These are phyloP conservation scores for Haberlea rhodopensis DNA, from an alignment of 257 asterid genomes.

Conservation along the genomic window DNA sequence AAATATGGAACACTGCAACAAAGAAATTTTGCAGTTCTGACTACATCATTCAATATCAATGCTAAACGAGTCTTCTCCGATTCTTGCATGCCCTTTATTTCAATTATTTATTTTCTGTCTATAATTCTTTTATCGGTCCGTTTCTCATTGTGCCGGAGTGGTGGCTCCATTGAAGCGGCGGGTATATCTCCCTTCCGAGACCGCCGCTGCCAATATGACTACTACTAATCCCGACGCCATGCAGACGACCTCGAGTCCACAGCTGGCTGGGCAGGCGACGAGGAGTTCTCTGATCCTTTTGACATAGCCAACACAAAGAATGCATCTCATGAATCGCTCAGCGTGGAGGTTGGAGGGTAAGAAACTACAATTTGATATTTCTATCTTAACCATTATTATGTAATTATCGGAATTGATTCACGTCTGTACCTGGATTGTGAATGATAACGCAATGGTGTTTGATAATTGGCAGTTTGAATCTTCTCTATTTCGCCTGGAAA, in stretches of 20 bases:
- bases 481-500: too few species aligned
- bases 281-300: slow-evolving; percentile 67
- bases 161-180: slow-evolving; percentile 58
- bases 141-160: slow-evolving; percentile 29
- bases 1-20: not conserved
- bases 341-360: slow-evolving; percentile 97
- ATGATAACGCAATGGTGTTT: too few species aligned
- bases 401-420: not conserved
- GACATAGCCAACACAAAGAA: slow-evolving; percentile 75
- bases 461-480: too few species aligned
- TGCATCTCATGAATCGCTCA: slow-evolving; percentile 66
- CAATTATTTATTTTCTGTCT: not conserved
- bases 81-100: not conserved
- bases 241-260: slow-evolving; percentile 19
- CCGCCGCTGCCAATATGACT: slow-evolving; percentile 28
- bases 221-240: slow-evolving; percentile 16
- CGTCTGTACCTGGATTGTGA: too few species aligned
- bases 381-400: too few species aligned
- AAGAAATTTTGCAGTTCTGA: not conserved
- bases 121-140: slow-evolving; percentile 2
- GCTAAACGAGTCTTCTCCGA: not conserved
- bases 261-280: slow-evolving; percentile 31
- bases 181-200: slow-evolving; percentile 45
- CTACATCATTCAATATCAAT: not conserved
- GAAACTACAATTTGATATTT: not conserved